Base-by-base conservation (phyloP, 345 rosid genomes). In the Cardamine occulta region DNA sequence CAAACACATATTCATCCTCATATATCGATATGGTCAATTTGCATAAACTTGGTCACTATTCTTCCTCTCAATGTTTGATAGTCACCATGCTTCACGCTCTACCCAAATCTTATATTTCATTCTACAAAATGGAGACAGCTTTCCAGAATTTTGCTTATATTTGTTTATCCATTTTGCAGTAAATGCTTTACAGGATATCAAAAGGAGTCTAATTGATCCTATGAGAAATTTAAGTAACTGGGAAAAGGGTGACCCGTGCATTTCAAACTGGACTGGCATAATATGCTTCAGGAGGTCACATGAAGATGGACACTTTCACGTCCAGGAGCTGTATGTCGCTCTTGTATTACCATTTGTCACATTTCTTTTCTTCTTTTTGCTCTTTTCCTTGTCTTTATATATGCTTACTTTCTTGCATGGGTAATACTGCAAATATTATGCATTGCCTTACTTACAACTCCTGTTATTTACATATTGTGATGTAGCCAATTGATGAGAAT, bases 211-310 rank as follows among this genome's bases (percentile, higher is more conserved):
- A 77, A 44, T 31, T 65, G 96, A 91, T 86, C 85, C 91, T n/a
- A 44, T 55, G 85, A 78, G 82, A 32, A 72, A 74, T 77, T 89
- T 91, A 37, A 74, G 77, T 18, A 80, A 83, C 44, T 93, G 98
- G 98, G 80, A 44, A n/a, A 78, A 82, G 28, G 96, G 89, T 53
- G 98, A 93, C 82, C 93, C 98, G 9, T 93, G 98, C 69, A 68
- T 42, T 7, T 84, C 87, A 53, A 86, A 86, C 70, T 93, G 98
- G 98, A 85, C 86, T 3, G 96, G 92, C 75, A 68, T 93, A 64
- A 18, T 81, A 48, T 93, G 98, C 71, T 65, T 3, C 35, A 58
- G 61, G 19, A 45, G 65, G 5, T 39, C 67, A 58, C 79, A 65
- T 26, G 59, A 45, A 56, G 91, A 89, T 80, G 86, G 87, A 47